Base-by-base conservation (phyloP, 2,329 filamentous ascomycete genomes). In the Verticillium nonalfalfae region DNA sequence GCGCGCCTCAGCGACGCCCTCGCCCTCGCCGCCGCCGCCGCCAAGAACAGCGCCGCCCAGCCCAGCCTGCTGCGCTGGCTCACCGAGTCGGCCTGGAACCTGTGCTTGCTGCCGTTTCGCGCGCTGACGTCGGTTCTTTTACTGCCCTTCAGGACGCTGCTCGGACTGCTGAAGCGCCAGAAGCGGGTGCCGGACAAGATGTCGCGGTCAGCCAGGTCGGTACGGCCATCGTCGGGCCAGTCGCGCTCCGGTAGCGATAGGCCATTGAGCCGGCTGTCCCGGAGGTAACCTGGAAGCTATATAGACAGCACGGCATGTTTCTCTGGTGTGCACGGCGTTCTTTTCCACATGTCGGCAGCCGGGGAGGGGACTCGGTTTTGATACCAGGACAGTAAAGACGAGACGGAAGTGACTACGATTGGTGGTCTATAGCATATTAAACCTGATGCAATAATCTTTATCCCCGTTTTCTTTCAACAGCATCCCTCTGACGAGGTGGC, bases 1-100 rank as follows among this genome's bases (percentile, higher is more conserved):
- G 78, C 80, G 0, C 83, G 89, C 39, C 74, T 96, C 14, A 85
- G 88, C 64, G 93, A 97, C 68, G 89, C 91, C 4, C 82, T 96
- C 56, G 85, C 90, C 1, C 79, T 97, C n/a, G 91, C 91, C 2
- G 90, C 90, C 0, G 90, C 89, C 0, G 90, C 90, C 1, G 87
- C 87, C 10, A 83, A 80, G 70, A 78, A 78, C 64, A 79, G 75
- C 62, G 71, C 70, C 18, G 68, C 72, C 4, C 73, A 74, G 56
- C 73, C 73, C 68, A 73, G 73, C 26, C 52, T 79, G 5, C 60
- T 78, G 10, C 65, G 68, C 7, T 78, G 76, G 73, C 52, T 74
- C n/a, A 62, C 75, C 10, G 78, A 78, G 35, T 73, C 70, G 55
- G 62, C 73, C 15, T 66, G 75, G 11, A 68, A 71, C 10, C 56